Conservation (phyloP, 116 monocot genomes). For the Zostera marina region DNA sequence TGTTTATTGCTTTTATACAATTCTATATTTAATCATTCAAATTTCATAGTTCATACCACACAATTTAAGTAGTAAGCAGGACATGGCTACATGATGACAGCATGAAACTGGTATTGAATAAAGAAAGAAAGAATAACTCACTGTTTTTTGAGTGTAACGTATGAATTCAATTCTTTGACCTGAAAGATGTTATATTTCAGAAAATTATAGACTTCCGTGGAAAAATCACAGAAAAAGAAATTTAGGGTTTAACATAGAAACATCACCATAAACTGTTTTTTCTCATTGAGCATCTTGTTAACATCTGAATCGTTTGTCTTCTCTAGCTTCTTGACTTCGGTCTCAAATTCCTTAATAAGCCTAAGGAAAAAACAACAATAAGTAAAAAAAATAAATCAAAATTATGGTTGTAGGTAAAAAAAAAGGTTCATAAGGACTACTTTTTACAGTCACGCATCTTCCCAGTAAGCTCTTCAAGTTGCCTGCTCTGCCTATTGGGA, state of each 20-base stretch:
- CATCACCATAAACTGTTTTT: constrained; percentile 65
- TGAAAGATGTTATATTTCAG: background rate
- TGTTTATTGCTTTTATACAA: too few species aligned
- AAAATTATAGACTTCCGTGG: background rate
- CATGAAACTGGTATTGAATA: too few species aligned
- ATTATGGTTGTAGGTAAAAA: background rate
- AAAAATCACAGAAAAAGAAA: background rate
- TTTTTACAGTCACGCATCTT: constrained; percentile 91
- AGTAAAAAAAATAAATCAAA: background rate
- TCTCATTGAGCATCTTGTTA: constrained; percentile 49
- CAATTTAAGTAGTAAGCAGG: too few species aligned
- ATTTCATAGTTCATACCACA: too few species aligned
- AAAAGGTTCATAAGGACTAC: constrained; percentile 11
- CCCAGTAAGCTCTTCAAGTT: constrained; percentile 76
- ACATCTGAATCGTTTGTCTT: constrained; percentile 29
- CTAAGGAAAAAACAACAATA: constrained; percentile 17
- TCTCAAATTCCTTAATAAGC: constrained; percentile 86
- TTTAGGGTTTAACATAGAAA: background rate
- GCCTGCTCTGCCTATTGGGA: constrained; percentile 46
- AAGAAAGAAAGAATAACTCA: too few species aligned
- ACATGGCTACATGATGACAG: too few species aligned
- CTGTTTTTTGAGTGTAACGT: too few species aligned
- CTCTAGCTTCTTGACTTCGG: constrained; percentile 49
- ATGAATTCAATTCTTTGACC: too few species aligned
- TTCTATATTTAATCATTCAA: too few species aligned